These are phyloP conservation scores for Coriaria nepalensis DNA, from an alignment of 306 rosid species.

Conservation along the genomic window DNA sequence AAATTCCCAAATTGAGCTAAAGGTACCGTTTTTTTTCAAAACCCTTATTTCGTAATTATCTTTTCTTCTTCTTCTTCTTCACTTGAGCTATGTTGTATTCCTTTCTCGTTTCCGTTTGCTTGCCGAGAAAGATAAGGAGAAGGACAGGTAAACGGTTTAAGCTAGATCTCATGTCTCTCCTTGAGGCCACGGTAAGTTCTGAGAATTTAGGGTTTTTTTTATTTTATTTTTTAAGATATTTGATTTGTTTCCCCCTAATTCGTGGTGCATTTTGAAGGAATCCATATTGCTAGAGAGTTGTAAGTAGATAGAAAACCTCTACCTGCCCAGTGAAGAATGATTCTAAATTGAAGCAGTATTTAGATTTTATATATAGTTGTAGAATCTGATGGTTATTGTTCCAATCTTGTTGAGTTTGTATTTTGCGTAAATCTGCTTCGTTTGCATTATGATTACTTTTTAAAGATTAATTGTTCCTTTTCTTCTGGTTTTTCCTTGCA, in stretches of 20 bases:
- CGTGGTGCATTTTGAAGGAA: no score
- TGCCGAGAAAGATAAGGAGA: constrained; percentile 3
- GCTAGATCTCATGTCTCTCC: background rate
- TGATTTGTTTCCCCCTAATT: no score
- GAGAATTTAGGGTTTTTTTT: no score
- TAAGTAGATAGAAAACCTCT: background rate
- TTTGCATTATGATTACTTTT: no score
- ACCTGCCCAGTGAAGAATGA: background rate
- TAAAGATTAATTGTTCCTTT: background rate
- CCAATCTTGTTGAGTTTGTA: background rate
- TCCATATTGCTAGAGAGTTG: no score
- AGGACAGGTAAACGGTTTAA: no score
- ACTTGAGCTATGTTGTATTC: no score
- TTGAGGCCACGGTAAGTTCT: no score
- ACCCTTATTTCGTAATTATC: constrained; percentile 6
- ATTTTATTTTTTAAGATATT: no score
- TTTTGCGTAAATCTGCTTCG: background rate
- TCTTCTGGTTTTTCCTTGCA: constrained; percentile 9
- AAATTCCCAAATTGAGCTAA: background rate
- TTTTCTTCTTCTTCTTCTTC: background rate
- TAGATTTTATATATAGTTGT: background rate
- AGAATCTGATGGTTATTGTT: background rate
- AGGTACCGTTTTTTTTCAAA: constrained; percentile 9
- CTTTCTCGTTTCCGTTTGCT: background rate
- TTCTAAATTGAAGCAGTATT: background rate